These are phyloP conservation scores for Darksidea phi DNA, from an alignment of 495 filamentous ascomycete genomes.

Conservation along the genomic window DNA sequence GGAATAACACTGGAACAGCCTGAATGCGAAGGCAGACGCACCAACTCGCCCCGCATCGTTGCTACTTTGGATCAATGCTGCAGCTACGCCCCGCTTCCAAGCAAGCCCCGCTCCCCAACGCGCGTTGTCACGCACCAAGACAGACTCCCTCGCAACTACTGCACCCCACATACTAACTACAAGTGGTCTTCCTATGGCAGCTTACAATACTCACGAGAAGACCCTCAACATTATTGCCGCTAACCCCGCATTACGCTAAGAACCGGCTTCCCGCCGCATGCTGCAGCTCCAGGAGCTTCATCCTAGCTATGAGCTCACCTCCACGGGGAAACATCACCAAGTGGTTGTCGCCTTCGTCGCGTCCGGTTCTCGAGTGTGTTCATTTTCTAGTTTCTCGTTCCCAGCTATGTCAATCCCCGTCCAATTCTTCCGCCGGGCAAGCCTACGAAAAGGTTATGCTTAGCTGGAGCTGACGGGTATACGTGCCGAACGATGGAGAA, in stretches of 20 bases:
- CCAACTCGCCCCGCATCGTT: no score
- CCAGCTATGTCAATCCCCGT: not conserved
- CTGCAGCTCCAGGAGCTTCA: conserved; percentile 17
- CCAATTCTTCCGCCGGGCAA: not conserved
- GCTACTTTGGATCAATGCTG: no score
- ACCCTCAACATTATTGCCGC: conserved; percentile 7
- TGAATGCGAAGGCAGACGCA: no score
- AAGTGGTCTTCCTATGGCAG: not conserved
- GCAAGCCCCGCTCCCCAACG: no score
- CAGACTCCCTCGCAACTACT: not conserved
- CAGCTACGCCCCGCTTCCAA: no score
- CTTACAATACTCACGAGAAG: not conserved
- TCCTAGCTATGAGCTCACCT: conserved; percentile 7
- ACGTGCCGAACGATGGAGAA: not conserved
- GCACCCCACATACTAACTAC: conserved; percentile 22
- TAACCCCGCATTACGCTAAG: conserved; percentile 26
- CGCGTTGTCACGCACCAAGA: no score
- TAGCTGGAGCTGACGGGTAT: no score
- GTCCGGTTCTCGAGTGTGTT: not conserved
- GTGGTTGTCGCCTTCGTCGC: no score
- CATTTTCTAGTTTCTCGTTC: not conserved
- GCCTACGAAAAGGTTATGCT: no score
- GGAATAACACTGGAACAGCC: no score
- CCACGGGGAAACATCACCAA: no score
- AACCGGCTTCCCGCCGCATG: conserved; percentile 1